Percentiles rank a stretch among this genome's conserved stretches.
Conservation (phyloP, 2,329 filamentous ascomycete species). For the Phyllosticta citrichinensis region DNA sequence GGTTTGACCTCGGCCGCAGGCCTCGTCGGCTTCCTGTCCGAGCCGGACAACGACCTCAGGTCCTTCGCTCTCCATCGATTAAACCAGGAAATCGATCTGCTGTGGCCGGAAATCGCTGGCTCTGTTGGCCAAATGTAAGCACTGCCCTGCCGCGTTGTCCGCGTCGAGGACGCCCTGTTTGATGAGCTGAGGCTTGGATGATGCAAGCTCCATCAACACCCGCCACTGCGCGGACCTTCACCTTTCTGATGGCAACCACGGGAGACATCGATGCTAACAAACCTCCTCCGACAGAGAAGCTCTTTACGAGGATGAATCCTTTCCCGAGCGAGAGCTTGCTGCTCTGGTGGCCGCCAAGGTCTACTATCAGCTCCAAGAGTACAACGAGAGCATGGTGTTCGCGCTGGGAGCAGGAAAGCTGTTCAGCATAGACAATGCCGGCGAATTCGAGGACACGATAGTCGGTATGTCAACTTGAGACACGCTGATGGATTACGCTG, state of each 20-base stretch:
- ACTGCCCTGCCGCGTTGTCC: neutral
- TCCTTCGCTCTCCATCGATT: conserved; percentile 90
- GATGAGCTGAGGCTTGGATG: conserved; percentile 3
- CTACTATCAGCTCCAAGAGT: conserved; percentile 97
- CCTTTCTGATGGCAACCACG: conserved; percentile 7
- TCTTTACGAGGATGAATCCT: conserved; percentile 91
- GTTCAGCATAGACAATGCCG: conserved; percentile 81
- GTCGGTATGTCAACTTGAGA: conserved; percentile 49
- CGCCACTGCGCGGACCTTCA: conserved; percentile 2
- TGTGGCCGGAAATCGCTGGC: conserved; percentile 95
- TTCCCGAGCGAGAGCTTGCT: conserved; percentile 86
- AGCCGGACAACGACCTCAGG: conserved; percentile 89
- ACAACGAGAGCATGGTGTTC: conserved; percentile 99
- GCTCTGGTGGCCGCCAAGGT: conserved; percentile 94
- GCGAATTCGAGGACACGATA: conserved; percentile 98
- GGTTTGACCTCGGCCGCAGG: conserved; percentile 89
- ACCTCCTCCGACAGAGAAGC: conserved; percentile 58
- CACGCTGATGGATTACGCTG: neutral
- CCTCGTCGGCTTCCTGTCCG: conserved; percentile 87
- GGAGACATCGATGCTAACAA: conserved; percentile 5
- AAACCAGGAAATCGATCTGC: conserved; percentile 90
- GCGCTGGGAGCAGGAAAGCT: conserved; percentile 89
- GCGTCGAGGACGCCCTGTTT: neutral
- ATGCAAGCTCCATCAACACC: conserved; percentile 12
- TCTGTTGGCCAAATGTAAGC: conserved; percentile 86